Base-by-base conservation (phyloP, 805 yeast species). In the Saccharomycopsis guyanensis region DNA sequence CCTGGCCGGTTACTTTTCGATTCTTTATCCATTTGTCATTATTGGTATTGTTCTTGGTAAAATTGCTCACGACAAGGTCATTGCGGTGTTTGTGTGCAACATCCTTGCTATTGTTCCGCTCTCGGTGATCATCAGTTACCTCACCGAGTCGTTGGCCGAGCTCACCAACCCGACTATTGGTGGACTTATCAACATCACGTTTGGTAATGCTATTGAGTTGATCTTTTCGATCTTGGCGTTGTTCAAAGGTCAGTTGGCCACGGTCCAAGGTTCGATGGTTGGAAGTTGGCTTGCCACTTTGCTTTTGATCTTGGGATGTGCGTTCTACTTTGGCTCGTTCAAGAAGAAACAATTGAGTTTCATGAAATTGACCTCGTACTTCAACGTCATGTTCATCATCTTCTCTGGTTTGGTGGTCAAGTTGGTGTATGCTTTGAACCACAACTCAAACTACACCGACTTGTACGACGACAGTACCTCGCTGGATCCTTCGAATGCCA, bases 201-300 rank as follows among this genome's bases (percentile, higher is more conserved):
- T 49, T 49, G 53, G 53, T 13, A 49, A 49, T 38, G 46, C 53
- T 7, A 49, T 49, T 32, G 53, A 49, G 34, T 49, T 49, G 45
- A 49, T 49, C 12, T 49, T 49, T 37, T 33, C 50, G 3, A 36
- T 40, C 10, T 33, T 50, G 47, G 53, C 46, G 34, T 20, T 50
- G 24, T 38, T 43, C 36, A 39, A 40, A 44, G 41, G 47, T 22
- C 45, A 47, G 24, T 46, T 47, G 33, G 45, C 34, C 20, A 47
- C 50, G 8, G 53, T 49, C 7, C 53, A 49, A 39, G 50, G 53
- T 24, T 49, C 53, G 3, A 49, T 49, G 53, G 49, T 46, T 23
- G 53, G 53, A 7, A 32, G 42, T n/a, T 49, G 45, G 43, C 27
- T 49, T n/a, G 46, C 44, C 18, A 49, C 50, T 7, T 36, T 49